Base-by-base conservation (phyloP, 768 basidiomycete species). In the Termitomyces sp. region DNA sequence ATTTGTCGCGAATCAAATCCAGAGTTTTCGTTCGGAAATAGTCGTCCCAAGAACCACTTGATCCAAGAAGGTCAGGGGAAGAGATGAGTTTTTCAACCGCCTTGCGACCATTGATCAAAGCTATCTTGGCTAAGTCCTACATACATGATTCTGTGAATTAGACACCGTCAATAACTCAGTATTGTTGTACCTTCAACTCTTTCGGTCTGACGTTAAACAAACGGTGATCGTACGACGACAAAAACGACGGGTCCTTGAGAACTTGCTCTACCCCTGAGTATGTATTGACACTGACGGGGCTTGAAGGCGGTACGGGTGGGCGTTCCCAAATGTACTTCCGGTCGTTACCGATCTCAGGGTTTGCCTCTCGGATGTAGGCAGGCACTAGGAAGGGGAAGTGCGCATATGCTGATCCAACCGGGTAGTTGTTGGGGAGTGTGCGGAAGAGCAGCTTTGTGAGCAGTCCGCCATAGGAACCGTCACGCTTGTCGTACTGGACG, bases 371-470 rank as follows among this genome's bases (percentile, higher is more conserved):
- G 75, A 84, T 78, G 54, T 59, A 69, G 17, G 64, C 64, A 32
- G 90, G 90, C 4, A 79, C 80, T 63, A 87, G 64, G 77, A 94
- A 87, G 10, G 92, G 90, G 78, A 93, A 93, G 64, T 87, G 84
- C 1, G 82, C 88, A 62, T 90, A 89, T 2, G 77, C 76, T 11
- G 84, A 87, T 15, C 79, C 76, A 22, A 75, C 70, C 11, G 82
- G 80, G 67, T 87, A 93, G 58, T 86, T 75, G 21, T 83, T 70
- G 0, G 90, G 90, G 30, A 93, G 72, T 19, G 81, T 82, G 46
- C 80, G 77, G 76, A 87, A 86, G 51, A 93, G 77, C 26, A 93
- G 71, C 62, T 82, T 87, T 15, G 81, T 82, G 57, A 93, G 76
- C 69, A 88, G 77, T 17, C 89, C 90, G 17, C 90, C 90, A 56